Base-by-base conservation (phyloP, 345 rosid species). In the Passiflora organensis region DNA sequence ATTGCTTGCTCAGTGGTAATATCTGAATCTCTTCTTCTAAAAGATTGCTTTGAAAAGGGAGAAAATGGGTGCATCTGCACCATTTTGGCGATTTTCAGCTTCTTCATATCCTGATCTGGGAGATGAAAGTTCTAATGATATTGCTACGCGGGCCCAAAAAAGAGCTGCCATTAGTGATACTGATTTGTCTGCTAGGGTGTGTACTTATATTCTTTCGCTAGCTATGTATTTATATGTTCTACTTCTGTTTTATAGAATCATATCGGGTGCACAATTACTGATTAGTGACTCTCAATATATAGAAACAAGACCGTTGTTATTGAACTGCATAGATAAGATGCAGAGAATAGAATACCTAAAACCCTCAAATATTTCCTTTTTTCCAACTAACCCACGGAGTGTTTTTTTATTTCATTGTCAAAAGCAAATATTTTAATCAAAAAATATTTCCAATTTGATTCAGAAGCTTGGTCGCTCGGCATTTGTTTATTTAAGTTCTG, bases 71-170 rank as follows among this genome's bases (percentile, higher is more conserved):
- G 96, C 79, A 48, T 70, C 82, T 65, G 98, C 98, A 64, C 96
- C 96, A 28, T 91, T 91, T 70, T 91, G 98, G 95, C 78, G 93
- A 66, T 91, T 91, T 74, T 91, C 98, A 54, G 96, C 97, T 5
- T 85, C 95, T 63, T 87, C 98, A 28, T 91, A 91, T 78, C 98
- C 96, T 56, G 98, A 88, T 78, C 95, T 91, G 42, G 73, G 68
- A 73, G 79, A 70, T 54, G 60, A 66, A 41, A 56, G 53, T 24
- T 67, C 85, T 52, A 64, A 63, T 50, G 60, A 72, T 63, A 75
- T 74, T 62, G 78, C 80, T 36, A 20, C 54, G 4, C 73, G 77
- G 62, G 72, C 80, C 56, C 72, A 68, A 61, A 68, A 65, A 50
- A 71, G 73, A 69, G 58, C 71, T 24, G 38, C 59, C n/a, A 24